Evolutionary conservation across 371 early-diverging fungal species (phyloP).

Genomic region (Basidiobolus meristosporus): DNA sequence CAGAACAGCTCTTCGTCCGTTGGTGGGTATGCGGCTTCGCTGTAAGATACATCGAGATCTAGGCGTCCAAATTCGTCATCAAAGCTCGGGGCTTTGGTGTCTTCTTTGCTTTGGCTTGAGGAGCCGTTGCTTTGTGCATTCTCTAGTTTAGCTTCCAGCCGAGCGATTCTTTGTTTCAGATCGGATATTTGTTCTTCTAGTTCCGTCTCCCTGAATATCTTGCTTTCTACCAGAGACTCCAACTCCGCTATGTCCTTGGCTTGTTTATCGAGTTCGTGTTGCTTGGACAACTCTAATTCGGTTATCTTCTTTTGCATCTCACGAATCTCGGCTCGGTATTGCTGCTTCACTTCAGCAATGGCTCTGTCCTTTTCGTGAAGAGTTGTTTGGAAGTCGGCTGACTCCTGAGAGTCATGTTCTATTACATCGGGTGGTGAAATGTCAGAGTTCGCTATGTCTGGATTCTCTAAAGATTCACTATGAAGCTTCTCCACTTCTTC

Average conservation of each 20-base stretch:
- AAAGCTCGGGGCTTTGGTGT: too few species aligned
- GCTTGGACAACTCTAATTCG: slow-evolving; percentile 30
- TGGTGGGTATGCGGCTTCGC: background rate
- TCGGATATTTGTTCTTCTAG: slow-evolving; percentile 32
- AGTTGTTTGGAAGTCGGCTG: too few species aligned
- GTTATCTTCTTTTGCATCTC: slow-evolving; percentile 24
- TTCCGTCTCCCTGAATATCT: slow-evolving; percentile 55
- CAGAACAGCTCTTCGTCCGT: slow-evolving; percentile 16
- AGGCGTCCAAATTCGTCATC: too few species aligned
- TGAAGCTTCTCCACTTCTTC: slow-evolving; percentile 56
- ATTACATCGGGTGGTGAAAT: slow-evolving; percentile 3
- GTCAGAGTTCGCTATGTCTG: slow-evolving; percentile 8
- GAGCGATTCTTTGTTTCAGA: slow-evolving; percentile 24
- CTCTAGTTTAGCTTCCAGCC: slow-evolving; percentile 13
- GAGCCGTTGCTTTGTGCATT: background rate
- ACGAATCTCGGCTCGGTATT: too few species aligned
- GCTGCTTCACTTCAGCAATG: too few species aligned
- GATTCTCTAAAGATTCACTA: slow-evolving; percentile 19
- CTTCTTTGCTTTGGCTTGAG: slow-evolving; percentile 5
- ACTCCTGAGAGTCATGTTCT: too few species aligned
- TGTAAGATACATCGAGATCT: background rate
- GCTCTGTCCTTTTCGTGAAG: slow-evolving; percentile 19
- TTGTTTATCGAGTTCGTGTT: slow-evolving; percentile 24
- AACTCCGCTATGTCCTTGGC: slow-evolving; percentile 47
- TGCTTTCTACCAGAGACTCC: slow-evolving; percentile 52